These are phyloP conservation scores for Cystodermella granulosa DNA, from an alignment of 1,284 basidiomycete species.

Conservation along the genomic window DNA sequence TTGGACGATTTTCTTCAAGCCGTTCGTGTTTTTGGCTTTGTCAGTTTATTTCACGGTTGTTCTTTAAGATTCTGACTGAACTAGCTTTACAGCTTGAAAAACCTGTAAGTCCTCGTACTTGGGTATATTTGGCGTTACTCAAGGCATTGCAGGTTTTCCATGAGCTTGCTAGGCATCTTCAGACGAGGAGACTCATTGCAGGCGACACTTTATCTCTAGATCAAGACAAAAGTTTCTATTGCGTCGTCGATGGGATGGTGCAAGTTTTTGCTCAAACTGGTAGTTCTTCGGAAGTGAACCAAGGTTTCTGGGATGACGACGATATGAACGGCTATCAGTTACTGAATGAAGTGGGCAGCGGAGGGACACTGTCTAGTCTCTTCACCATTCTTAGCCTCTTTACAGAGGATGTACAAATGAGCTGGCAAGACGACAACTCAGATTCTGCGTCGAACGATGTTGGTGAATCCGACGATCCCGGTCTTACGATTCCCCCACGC, in stretches of 20 bases:
- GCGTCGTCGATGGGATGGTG: slow-evolving; percentile 87
- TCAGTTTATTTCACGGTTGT: slow-evolving; percentile 30
- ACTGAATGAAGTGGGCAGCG: slow-evolving; percentile 90
- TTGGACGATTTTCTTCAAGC: slow-evolving; percentile 93
- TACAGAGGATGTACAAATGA: slow-evolving; percentile 93
- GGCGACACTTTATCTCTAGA: slow-evolving; percentile 88
- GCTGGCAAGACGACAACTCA: slow-evolving; percentile 70
- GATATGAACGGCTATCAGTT: slow-evolving; percentile 91
- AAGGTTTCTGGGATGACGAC: slow-evolving; percentile 70
- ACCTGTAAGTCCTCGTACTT: slow-evolving; percentile 56
- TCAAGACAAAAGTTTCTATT: slow-evolving; percentile 91
- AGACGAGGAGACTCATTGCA: slow-evolving; percentile 85
- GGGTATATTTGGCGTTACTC: background rate
- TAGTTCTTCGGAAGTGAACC: slow-evolving; percentile 43
- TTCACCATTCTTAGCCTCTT: slow-evolving; percentile 95
- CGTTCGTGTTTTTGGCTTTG: slow-evolving; percentile 89
- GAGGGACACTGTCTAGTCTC: slow-evolving; percentile 89
- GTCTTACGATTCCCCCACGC: slow-evolving; percentile 15
- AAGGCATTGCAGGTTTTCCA: slow-evolving; percentile 69
- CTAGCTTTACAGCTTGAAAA: slow-evolving; percentile 62
- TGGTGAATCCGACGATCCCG: slow-evolving; percentile 14
- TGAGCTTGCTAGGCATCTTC: slow-evolving; percentile 87
- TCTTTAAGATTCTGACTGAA: slow-evolving; percentile 3
- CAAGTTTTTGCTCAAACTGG: slow-evolving; percentile 77
- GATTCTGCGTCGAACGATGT: slow-evolving; percentile 27